Base-by-base conservation (phyloP, 2,329 filamentous ascomycete genomes). In the Aspergillus thermomutatus region DNA sequence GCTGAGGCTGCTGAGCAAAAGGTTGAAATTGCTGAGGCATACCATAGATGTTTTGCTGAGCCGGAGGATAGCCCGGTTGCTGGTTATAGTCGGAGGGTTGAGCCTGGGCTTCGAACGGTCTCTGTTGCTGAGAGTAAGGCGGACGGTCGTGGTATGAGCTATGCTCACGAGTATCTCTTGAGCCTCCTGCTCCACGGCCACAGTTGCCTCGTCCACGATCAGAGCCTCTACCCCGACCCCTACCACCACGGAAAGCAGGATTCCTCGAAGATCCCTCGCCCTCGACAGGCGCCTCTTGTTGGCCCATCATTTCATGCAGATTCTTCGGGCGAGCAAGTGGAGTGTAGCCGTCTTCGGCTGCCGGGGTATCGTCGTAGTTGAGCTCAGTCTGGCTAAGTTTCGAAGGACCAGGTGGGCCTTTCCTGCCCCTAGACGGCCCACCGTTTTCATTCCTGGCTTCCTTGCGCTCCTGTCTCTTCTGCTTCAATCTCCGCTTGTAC, bases 401-500 rank as follows among this genome's bases (percentile, higher is more conserved):
- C 27, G 75, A 77, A 25, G 73, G 74, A 10, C 74, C 73, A 5
- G 69, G 71, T 0, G 63, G 62, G 17, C 66, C 68, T 59, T 69
- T 69, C 58, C 71, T 76, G 65, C 65, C 67, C 60, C 72, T 71
- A 26, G 72, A 65, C 17, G 73, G 71, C 23, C 75, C 75, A 21
- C 70, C 72, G 31, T 73, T 72, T 23, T 72, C 76, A 46, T 73
- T 75, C 59, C 73, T 80, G 52, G 75, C 77, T 59, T 77, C 79
- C 67, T 79, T 79, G 68, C 80, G 84, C 53, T 78, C 79, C 58
- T 80, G 77, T 66, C 83, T 85, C 74, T 88, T 88, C 60, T 86
- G 82, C 75, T 92, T 92, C 52, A 85, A 66, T 58, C 82, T 82
- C 55, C 83, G 79, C 77, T 89, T 95, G 70, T 91, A 86, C 65